These are phyloP conservation scores for Oryza punctata DNA, from an alignment of 176 grass and related monocot genomes.

Conservation along the genomic window DNA sequence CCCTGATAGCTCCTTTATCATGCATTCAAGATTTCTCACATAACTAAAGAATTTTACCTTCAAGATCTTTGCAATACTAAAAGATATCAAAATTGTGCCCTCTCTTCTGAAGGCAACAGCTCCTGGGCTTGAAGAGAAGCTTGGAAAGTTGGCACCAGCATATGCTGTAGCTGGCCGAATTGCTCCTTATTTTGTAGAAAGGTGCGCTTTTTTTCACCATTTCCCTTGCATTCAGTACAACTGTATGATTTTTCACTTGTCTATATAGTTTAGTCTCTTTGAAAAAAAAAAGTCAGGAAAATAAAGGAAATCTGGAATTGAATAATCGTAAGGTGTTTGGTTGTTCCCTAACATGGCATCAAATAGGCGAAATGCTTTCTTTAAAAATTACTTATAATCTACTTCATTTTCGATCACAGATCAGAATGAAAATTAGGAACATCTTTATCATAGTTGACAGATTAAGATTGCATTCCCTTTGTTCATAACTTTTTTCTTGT, in stretches of 20 bases:
- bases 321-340: background rate
- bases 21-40: slow-evolving; percentile 25
- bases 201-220: slow-evolving; percentile 34
- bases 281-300: background rate
- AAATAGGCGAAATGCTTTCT: background rate
- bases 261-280: no score
- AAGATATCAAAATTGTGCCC: slow-evolving; percentile 12
- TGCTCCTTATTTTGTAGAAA: slow-evolving; percentile 88
- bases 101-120: slow-evolving; percentile 73
- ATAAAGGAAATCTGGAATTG: background rate
- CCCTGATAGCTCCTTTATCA: background rate
- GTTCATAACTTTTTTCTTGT: background rate
- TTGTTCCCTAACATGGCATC: background rate
- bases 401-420: background rate
- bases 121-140: slow-evolving; percentile 74
- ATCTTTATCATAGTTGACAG: background rate
- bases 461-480: background rate
- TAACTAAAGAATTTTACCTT: slow-evolving; percentile 8
- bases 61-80: slow-evolving; percentile 6
- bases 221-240: background rate
- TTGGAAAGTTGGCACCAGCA: slow-evolving; percentile 77
- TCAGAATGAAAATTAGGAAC: background rate
- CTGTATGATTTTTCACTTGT: no score
- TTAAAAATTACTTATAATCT: background rate
- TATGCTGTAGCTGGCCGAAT: slow-evolving; percentile 73